A percentile compares a stretch with the other conserved stretches of the same genome.
Evolutionary conservation across 176 grass and related monocot species (phyloP).

Genomic region (Eragrostis curvula): DNA sequence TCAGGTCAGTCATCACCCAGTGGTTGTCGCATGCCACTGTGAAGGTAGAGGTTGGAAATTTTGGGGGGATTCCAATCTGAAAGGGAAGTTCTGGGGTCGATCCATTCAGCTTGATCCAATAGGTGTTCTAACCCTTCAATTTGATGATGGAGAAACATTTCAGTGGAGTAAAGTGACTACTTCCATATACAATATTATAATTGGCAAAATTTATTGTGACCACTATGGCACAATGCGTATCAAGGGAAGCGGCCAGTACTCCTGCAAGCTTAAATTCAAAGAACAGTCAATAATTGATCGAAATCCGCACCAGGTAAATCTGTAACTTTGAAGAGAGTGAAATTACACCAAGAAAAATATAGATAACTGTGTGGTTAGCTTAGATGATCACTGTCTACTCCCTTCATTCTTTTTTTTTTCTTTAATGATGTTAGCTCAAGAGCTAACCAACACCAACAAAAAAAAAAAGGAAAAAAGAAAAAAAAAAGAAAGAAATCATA

Average conservation of each 20-base stretch:
- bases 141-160: constrained; percentile 94
- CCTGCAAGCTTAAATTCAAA: constrained; percentile 98
- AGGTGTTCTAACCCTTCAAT: constrained; percentile 89
- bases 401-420: too few relatives aligned
- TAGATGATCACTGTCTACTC: background rate
- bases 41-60: constrained; percentile 94
- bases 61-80: constrained; percentile 95
- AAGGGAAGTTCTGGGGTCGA: constrained; percentile 95
- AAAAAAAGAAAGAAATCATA: too few relatives aligned
- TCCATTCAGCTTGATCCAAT: constrained; percentile 98
- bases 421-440: too few relatives aligned
- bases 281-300: constrained; percentile 95
- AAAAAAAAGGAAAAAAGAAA: too few relatives aligned
- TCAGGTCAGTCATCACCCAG: constrained; percentile 95
- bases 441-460: too few relatives aligned
- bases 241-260: constrained; percentile 84
- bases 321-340: constrained; percentile 22
- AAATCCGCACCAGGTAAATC: constrained; percentile 84
- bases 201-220: constrained; percentile 98
- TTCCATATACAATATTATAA: constrained; percentile 99
- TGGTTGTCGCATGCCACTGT: constrained; percentile 96
- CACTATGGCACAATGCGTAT: constrained; percentile 97
- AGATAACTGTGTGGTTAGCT: background rate
- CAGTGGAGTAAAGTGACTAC: constrained; percentile 99
- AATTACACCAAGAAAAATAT: constrained; percentile 20